Base-by-base conservation (phyloP, 495 filamentous ascomycete genomes). In the Hyaloscypha bicolor region DNA sequence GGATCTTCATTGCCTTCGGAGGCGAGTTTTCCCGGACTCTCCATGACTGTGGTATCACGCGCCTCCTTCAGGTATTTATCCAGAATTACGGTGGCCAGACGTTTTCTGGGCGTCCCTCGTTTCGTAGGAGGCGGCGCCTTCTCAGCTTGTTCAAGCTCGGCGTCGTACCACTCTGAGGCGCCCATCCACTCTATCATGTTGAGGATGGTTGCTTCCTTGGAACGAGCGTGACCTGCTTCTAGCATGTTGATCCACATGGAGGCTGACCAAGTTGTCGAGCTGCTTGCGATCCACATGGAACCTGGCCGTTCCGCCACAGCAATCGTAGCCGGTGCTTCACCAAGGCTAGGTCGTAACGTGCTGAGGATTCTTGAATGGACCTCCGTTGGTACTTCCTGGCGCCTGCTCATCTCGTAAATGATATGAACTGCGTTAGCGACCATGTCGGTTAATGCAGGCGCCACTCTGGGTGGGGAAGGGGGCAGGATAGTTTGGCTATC, bases 171-270 rank as follows among this genome's bases (percentile, higher is more conserved):
- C 25, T 25, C 25, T 25, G 25, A 25, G 25, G 25, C 25, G 25
- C 25, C 25, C 25, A 25, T 25, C 25, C 25, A 25, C 25, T 25
- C 25, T 25, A 25, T 25, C 25, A 25, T 25, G 16, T 57, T 63
- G 30, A 57, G 61, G 61, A 63, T 63, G 22, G 48, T 63, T 55
- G n/a, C 30, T 37, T 63, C 61, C 30, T 63, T 63, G 30, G 55
- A 29, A 57, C 51, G 52, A 57, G 62, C 51, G 62, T 65, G 62
- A 37, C 62, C 51, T 65, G 62, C 62, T 65, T 65, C 52, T 58
- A 65, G 62, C 30, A 65, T 58, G 19, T 57, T 65, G 52, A 65
- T 65, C 51, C 51, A 65, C 51, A 65, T 65, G 14, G 51, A 65
- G 62, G 55, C 51, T 29, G 29, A 57, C 39, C 25, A 63, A 63